Evolutionary conservation across 768 basidiomycete species (phyloP), one percentile per base, ranked within the genome.

Genomic region (Boletales sp.): DNA sequence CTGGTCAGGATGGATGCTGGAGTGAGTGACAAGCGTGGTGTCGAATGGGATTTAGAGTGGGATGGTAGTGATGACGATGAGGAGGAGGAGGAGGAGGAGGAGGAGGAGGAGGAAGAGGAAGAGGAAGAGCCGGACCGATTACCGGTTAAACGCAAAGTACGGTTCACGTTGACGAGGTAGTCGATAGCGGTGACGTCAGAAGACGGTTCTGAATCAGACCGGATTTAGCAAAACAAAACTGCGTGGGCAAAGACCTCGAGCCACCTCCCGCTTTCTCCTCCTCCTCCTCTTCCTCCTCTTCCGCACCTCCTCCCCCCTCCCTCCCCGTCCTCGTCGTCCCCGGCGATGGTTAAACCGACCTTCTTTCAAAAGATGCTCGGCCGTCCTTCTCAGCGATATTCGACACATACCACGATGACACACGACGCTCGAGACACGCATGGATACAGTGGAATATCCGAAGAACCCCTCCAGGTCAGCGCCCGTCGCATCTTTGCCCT

Each of bases 351-450:
- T 28, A 81, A 76, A 60, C 79, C 82, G 41, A 80, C 80, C 5
- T 61, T 84, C 42, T 57, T 83, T 46, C 86, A 88, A 65, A 74
- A 72, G 36, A 64, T 87, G 39, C 73, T 90, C 38, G 78, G 80
- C 45, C 64, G 74, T 45, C 87, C 87, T 11, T 86, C 86, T 1
- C 82, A 86, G 62, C 69, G 75, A 0, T 89, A 89, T 64, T 60
- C 60, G 15, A 4, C 73, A 3, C 31, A 77, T 0, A 54, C 41
- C 30, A 48, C 57, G 31, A 38, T 56, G 31, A 38, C 49, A 1
- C 25, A 39, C 41, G 49, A 63, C 17, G 6, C 19, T 38, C 28
- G 45, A 44, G 32, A 55, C 35, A n/a, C 32, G 34, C 46, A 25
- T 35, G 44, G 36, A 44, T 35, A 35, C 49, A 47, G 56, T 43